These are phyloP conservation scores for Dentiscutata heterogama DNA, from an alignment of 371 early-diverging fungal species.

Conservation along the genomic window DNA sequence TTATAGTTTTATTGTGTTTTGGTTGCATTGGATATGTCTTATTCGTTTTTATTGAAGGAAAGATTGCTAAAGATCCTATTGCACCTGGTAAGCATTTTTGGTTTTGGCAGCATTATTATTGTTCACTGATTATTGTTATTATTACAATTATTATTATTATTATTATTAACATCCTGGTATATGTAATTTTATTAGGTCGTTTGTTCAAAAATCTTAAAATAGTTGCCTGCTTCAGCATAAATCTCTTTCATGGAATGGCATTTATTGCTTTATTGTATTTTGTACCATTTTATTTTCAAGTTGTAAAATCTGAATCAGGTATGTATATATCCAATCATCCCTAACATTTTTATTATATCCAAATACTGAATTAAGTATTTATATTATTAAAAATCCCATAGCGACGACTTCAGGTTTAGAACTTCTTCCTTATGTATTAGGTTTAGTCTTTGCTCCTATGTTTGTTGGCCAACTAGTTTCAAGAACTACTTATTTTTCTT, in stretches of 20 bases:
- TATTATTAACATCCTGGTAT: too few species aligned
- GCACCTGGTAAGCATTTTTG: slow-evolving; percentile 53
- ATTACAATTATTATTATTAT: too few species aligned
- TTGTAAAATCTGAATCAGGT: slow-evolving; percentile 54
- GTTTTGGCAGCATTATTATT: not conserved
- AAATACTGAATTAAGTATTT: not conserved
- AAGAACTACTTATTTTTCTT: slow-evolving; percentile 46
- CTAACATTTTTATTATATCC: too few species aligned
- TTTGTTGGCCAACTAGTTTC: slow-evolving; percentile 51
- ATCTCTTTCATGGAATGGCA: slow-evolving; percentile 64
- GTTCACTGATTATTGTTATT: not conserved
- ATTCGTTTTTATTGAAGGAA: slow-evolving; percentile 70
- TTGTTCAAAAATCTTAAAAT: slow-evolving; percentile 61
- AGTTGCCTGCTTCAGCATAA: slow-evolving; percentile 55
- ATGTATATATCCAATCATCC: not conserved
- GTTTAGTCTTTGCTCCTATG: slow-evolving; percentile 52
- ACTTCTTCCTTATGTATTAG: slow-evolving; percentile 65
- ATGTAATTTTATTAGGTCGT: slow-evolving; percentile 28
- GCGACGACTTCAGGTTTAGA: slow-evolving; percentile 66
- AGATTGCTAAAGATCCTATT: slow-evolving; percentile 67
- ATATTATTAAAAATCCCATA: not conserved
- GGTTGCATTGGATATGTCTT: slow-evolving; percentile 58
- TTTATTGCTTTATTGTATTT: slow-evolving; percentile 73
- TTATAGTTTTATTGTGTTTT: slow-evolving; percentile 64
- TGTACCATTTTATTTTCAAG: slow-evolving; percentile 71